Percentiles rank a stretch among this genome's conserved stretches.
Evolutionary conservation across 2,329 filamentous ascomycete species (phyloP).

Genomic region (Polytolypa hystricis): DNA sequence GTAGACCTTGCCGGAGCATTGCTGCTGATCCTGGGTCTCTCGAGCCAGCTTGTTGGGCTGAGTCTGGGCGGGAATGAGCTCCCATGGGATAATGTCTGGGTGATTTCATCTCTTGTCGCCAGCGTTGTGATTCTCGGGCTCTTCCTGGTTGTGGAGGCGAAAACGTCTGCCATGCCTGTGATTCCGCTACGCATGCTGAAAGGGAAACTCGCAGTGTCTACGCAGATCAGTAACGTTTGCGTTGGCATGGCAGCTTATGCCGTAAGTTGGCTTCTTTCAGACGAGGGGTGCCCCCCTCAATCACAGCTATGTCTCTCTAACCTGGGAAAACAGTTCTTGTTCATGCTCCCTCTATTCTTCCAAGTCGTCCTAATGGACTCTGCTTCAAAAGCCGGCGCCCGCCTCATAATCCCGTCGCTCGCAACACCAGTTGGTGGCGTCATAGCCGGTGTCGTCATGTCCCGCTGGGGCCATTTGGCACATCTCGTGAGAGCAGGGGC

Average conservation of each 20-base stretch:
- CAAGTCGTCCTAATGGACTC: constrained; percentile 33
- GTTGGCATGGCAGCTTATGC: constrained; percentile 52
- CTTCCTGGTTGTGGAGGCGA: constrained; percentile 32
- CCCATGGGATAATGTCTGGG: constrained; percentile 33
- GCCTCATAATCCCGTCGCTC: constrained; percentile 35
- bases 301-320: not conserved
- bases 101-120: constrained; percentile 27
- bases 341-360: constrained; percentile 37
- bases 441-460: constrained; percentile 37
- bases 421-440: constrained; percentile 36
- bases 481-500: constrained; percentile 31
- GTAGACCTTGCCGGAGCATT: constrained; percentile 50
- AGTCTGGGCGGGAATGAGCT: constrained; percentile 37
- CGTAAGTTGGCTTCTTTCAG: too few species aligned
- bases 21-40: constrained; percentile 48
- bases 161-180: constrained; percentile 32
- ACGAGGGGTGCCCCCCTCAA: not conserved
- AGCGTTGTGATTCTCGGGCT: constrained; percentile 27
- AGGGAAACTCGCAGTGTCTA: constrained; percentile 44
- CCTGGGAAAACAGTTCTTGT: constrained; percentile 29
- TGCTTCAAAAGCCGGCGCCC: constrained; percentile 33
- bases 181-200: constrained; percentile 42
- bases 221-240: constrained; percentile 49
- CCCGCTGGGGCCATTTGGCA: constrained; percentile 35
- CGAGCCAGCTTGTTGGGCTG: constrained; percentile 40